Evolutionary conservation across 176 grass and related monocot genomes (phyloP).

Genomic region (Olyra latifolia): DNA sequence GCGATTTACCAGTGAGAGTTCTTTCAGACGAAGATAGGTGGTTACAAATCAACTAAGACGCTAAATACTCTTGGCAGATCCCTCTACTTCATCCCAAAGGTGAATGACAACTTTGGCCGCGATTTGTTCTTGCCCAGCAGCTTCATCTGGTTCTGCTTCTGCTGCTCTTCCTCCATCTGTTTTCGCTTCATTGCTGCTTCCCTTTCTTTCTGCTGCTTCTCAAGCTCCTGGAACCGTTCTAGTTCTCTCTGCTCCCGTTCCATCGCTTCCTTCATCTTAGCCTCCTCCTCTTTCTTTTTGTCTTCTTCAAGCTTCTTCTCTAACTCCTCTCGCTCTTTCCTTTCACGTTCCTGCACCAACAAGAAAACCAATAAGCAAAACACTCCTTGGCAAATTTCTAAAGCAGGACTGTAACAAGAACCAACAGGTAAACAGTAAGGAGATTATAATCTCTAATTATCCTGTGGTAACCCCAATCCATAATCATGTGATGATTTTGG

Average conservation of each 20-base stretch:
- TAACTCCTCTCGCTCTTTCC: constrained; percentile 69
- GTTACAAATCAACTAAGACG: constrained; percentile 27
- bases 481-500: background rate
- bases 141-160: constrained; percentile 91
- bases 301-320: constrained; percentile 92
- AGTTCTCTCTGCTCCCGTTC: constrained; percentile 91
- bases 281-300: constrained; percentile 79
- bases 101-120: constrained; percentile 83
- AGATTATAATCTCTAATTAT: background rate
- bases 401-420: background rate
- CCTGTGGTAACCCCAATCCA: background rate
- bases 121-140: constrained; percentile 93
- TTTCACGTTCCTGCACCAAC: constrained; percentile 66
- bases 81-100: constrained; percentile 74
- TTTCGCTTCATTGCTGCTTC: constrained; percentile 87
- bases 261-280: constrained; percentile 73
- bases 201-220: constrained; percentile 82
- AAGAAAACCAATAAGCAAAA: background rate
- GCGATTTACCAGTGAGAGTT: background rate
- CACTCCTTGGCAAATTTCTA: background rate
- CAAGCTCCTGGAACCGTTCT: constrained; percentile 88
- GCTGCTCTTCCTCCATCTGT: constrained; percentile 82
- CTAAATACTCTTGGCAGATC: background rate
- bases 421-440: background rate
- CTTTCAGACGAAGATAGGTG: background rate